These are phyloP conservation scores for Coemansia sp. DNA, from an alignment of 192 early-diverging fungal genomes.

Conservation along the genomic window DNA sequence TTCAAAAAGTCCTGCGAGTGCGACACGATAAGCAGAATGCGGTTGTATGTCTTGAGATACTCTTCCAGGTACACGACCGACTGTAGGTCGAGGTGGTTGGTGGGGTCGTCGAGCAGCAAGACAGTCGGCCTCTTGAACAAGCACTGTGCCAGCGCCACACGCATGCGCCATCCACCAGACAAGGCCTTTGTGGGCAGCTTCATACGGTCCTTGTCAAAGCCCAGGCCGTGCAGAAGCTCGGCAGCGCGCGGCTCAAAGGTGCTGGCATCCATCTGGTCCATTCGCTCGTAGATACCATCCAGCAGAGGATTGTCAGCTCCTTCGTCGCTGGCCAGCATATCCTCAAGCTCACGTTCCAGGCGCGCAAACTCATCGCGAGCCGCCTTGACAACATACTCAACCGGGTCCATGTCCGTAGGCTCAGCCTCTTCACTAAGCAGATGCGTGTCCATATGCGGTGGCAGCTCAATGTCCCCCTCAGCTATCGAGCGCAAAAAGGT, in stretches of 20 bases:
- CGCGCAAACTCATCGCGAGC: constrained; percentile 88
- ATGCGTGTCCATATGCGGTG: constrained; percentile 96
- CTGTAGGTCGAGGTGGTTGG: constrained; percentile 88
- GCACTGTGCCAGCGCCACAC: constrained; percentile 93
- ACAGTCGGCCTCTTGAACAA: constrained; percentile 93
- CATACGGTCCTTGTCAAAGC: constrained; percentile 87
- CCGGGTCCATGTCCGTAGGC: constrained; percentile 86
- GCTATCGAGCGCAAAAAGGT: constrained; percentile 93
- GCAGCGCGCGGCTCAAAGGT: constrained; percentile 95
- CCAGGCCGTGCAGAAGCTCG: constrained; percentile 88
- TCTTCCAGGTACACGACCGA: constrained; percentile 85
- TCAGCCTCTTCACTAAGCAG: constrained; percentile 94
- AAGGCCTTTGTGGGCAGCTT: constrained; percentile 90
- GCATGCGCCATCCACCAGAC: constrained; percentile 99
- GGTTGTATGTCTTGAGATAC: constrained; percentile 73
- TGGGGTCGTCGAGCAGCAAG: constrained; percentile 91
- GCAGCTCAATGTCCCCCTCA: constrained; percentile 90
- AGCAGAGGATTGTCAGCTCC: constrained; percentile 82
- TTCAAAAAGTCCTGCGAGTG: constrained; percentile 97
- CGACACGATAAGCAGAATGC: constrained; percentile 84
- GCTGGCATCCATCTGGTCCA: constrained; percentile 84
- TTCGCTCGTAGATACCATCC: constrained; percentile 95
- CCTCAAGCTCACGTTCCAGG: constrained; percentile 89
- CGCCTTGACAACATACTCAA: constrained; percentile 86
- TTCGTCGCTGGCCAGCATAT: constrained; percentile 75